Percentiles rank a stretch among this genome's conserved stretches.
These are phyloP conservation scores for Raffaelea deltoideospora DNA, from an alignment of 2,329 filamentous ascomycete genomes.

Conservation along the genomic window DNA sequence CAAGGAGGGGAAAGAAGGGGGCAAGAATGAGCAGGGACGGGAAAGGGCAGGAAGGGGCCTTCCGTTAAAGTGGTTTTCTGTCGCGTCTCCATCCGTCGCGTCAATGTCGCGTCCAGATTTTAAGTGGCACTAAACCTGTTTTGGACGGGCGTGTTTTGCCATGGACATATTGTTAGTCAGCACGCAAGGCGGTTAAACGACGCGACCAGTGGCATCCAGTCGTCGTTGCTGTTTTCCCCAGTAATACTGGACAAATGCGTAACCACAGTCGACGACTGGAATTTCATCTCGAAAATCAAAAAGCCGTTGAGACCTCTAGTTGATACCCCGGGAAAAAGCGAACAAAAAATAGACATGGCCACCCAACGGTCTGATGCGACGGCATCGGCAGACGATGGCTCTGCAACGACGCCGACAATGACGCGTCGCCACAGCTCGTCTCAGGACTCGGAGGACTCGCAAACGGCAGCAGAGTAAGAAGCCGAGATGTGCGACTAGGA, in stretches of 20 bases:
- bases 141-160: conserved; percentile 13
- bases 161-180: too few species aligned
- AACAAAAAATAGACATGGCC: too few species aligned
- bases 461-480: conserved; percentile 55
- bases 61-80: conserved; percentile 1
- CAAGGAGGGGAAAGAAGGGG: not conserved
- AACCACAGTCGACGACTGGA: too few species aligned
- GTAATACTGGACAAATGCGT: too few species aligned
- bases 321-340: too few species aligned
- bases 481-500: not conserved
- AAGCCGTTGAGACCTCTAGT: too few species aligned
- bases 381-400: conserved; percentile 25
- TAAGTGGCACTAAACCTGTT: conserved; percentile 25
- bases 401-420: conserved; percentile 22
- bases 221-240: too few species aligned
- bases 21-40: conserved; percentile 1
- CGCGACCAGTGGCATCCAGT: too few species aligned
- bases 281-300: too few species aligned
- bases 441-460: conserved; percentile 47
- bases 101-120: conserved; percentile 16
- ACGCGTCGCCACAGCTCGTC: conserved; percentile 44
- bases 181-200: too few species aligned
- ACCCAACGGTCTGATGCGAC: conserved; percentile 4
- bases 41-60: not conserved
- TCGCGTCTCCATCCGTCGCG: conserved; percentile 8